These are phyloP conservation scores for Coemansia sp. DNA, from an alignment of 192 early-diverging fungal genomes.

Conservation along the genomic window DNA sequence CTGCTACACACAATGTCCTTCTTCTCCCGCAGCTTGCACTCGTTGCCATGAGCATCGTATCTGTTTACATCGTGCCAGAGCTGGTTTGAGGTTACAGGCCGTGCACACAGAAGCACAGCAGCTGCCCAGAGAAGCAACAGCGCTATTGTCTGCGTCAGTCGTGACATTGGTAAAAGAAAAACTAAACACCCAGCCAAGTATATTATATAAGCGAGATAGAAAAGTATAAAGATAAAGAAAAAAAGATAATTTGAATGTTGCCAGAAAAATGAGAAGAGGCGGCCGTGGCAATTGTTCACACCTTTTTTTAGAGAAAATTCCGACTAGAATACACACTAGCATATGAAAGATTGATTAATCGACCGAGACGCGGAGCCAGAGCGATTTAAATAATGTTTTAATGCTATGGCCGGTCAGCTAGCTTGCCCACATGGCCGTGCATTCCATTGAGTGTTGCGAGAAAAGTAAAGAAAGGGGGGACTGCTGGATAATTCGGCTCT, in stretches of 20 bases:
- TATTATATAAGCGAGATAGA: not conserved
- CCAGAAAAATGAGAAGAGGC: not conserved
- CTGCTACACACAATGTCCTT: constrained; percentile 37
- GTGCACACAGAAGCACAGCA: not conserved
- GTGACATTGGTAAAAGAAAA: not conserved
- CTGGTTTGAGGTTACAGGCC: constrained; percentile 17
- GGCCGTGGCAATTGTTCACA: not conserved
- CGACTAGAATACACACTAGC: not conserved
- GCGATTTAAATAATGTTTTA: not conserved
- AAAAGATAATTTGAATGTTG: not conserved
- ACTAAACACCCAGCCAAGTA: not conserved
- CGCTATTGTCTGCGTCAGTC: not conserved
- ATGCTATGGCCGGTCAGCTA: not conserved
- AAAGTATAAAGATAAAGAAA: not conserved
- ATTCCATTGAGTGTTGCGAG: not conserved
- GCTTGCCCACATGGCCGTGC: not conserved
- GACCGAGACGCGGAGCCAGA: not conserved
- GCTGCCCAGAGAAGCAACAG: not conserved
- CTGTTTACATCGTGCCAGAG: constrained; percentile 55
- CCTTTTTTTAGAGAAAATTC: not conserved
- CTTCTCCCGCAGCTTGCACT: constrained; percentile 45
- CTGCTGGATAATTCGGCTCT: no score
- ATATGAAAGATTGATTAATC: not conserved
- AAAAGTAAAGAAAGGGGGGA: no score
- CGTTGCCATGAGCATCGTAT: constrained; percentile 52